Evolutionary conservation across 1,284 basidiomycete genomes (phyloP), one percentile per base, ranked within the genome.

Genomic region (Coniferiporia weirii): DNA sequence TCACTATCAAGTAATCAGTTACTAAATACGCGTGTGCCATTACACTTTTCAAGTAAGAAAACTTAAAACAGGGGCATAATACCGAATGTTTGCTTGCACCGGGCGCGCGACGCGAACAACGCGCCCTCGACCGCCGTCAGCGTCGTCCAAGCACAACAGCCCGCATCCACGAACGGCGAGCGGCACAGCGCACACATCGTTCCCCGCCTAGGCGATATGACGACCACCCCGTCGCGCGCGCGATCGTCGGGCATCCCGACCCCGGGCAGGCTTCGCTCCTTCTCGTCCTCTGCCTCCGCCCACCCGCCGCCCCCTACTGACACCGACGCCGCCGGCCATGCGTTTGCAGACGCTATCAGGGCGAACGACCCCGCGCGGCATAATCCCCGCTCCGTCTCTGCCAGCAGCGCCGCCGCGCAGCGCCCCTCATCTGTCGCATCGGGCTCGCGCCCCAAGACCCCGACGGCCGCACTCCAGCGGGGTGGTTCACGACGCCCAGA

Each of bases 341-440:
- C 60, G 8, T 56, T 92, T 65, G 80, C 79, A 50, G 89, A 91
- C 64, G 89, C 89, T 20, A 82, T 92, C 69, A 85, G 79, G 65
- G 81, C 86, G 49, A 88, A 92, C 66, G 86, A 91, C 69, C 90
- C 89, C 36, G 79, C 85, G 32, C 79, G 81, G 48, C 85, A 90
- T 82, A n/a, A 80, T 79, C n/a, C 72, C 74, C 70, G 78, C 47
- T 73, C 72, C 6, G 69, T 68, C 44, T 71, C 74, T 36, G 75
- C 79, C 2, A 71, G 75, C 54, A 70, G 71, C 45, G 67, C 69
- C 63, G 61, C 27, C 27, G 2, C 74, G 50, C 73, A 76, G 17
- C 74, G 83, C 27, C 75, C 82, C 1, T 76, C 81, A 22, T 82
- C 81, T 49, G 72, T 73, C 38, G 74, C 79, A 13, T 80, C 82